phyloP scores from a whole-genome alignment of 129 eudicot species.

The Centella asiatica region DNA sequence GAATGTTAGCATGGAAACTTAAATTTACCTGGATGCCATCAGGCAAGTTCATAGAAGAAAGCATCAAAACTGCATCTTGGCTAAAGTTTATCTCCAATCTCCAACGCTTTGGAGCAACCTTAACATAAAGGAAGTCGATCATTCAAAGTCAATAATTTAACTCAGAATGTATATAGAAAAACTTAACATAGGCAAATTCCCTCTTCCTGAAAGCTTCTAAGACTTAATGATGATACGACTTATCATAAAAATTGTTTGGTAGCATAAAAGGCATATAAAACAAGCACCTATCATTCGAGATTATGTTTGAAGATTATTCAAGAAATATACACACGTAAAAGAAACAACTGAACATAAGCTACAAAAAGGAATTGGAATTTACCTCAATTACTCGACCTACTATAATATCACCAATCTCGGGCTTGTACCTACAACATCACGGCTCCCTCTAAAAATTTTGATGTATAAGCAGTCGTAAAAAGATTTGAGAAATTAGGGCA shows the following conservation, averaged over 20 bases:
- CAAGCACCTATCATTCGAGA: neutral
- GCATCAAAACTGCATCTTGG: slow-evolving; percentile 96
- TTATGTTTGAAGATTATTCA: neutral
- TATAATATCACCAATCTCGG: slow-evolving; percentile 87
- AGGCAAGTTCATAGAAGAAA: slow-evolving; percentile 86
- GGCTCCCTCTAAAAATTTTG: neutral
- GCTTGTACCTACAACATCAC: slow-evolving; percentile 64
- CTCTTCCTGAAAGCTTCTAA: neutral
- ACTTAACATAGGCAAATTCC: neutral
- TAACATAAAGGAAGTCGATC: slow-evolving; percentile 9
- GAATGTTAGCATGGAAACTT: neutral
- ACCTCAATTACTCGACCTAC: slow-evolving; percentile 95
- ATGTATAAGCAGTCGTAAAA: neutral
- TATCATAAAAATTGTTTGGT: neutral
- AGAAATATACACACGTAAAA: neutral
- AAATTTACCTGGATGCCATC: slow-evolving; percentile 80
- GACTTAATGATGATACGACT: neutral
- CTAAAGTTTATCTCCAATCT: slow-evolving; percentile 81
- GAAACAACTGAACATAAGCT: neutral
- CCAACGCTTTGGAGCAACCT: slow-evolving; percentile 98
- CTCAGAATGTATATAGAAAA: neutral
- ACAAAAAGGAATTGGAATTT: neutral
- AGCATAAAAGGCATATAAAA: neutral
- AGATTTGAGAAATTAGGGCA: neutral
- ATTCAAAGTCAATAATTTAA: neutral